A percentile compares a stretch with the other conserved stretches of the same genome.
phyloP scores from a whole-genome alignment of 352 stramenopile genomes.

The Phytopythium litorale region DNA sequence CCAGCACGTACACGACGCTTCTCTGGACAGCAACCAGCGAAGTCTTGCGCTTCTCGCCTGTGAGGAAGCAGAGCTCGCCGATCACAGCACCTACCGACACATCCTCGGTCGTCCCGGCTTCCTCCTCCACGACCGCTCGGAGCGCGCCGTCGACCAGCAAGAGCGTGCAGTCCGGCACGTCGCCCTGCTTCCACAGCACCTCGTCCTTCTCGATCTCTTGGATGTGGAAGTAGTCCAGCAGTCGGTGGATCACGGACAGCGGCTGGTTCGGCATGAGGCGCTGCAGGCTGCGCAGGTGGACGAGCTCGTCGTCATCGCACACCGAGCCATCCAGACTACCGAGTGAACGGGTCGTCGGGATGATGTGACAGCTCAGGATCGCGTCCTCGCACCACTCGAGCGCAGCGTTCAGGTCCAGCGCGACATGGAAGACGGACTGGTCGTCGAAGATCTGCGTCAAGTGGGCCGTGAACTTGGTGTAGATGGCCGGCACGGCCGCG shows the following conservation, averaged over 20 bases:
- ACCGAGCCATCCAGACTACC: conserved; percentile 9
- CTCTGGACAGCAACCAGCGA: conserved; percentile 51
- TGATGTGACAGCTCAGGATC: conserved; percentile 40
- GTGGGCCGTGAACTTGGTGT: conserved; percentile 57
- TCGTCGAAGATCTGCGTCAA: conserved; percentile 52
- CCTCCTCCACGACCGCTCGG: conserved; percentile 72
- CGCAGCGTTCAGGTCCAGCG: conserved; percentile 53
- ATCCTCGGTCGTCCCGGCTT: conserved; percentile 72
- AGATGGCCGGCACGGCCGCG: conserved; percentile 54
- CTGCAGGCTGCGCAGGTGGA: conserved; percentile 51
- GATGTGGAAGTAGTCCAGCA: conserved; percentile 74
- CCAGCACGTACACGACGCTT: conserved; percentile 71
- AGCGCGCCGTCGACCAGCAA: conserved; percentile 60
- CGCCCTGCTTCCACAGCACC: conserved; percentile 68
- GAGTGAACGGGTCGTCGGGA: conserved; percentile 12
- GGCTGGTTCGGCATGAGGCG: conserved; percentile 69
- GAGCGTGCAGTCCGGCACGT: conserved; percentile 45
- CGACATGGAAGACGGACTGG: conserved; percentile 46
- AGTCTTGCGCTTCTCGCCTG: conserved; percentile 79
- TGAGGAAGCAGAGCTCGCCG: conserved; percentile 75
- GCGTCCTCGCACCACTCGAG: conserved; percentile 73
- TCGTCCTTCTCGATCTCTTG: conserved; percentile 56
- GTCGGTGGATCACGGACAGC: conserved; percentile 47
- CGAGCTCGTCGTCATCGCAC: conserved; percentile 45
- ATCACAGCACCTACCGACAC: conserved; percentile 69